phyloP scores from a whole-genome alignment of 75 land plant genomes.

The Pinus albicaulis region DNA sequence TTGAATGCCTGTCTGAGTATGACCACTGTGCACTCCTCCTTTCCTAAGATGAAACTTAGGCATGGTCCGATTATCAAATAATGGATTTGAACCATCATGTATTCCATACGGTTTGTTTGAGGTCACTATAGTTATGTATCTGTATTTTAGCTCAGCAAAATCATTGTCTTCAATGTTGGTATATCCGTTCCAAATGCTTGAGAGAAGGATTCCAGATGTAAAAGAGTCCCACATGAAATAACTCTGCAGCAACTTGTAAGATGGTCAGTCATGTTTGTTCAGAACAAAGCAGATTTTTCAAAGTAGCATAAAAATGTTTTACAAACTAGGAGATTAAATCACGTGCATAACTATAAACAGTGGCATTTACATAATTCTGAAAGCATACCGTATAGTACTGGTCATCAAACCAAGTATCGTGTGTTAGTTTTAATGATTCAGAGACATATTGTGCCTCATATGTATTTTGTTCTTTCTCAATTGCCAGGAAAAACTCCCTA shows the following conservation, averaged over 20 bases:
- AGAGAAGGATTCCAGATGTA: slow-evolving; percentile 61
- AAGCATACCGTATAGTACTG: slow-evolving; percentile 45
- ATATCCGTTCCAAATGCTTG: slow-evolving; percentile 49
- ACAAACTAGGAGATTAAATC: background rate
- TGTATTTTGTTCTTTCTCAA: slow-evolving; percentile 49
- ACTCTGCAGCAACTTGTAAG: slow-evolving; percentile 34
- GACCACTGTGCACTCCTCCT: slow-evolving; percentile 79
- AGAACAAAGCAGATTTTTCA: too few relatives aligned
- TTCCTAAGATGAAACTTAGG: slow-evolving; percentile 60
- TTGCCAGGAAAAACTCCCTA: slow-evolving; percentile 43
- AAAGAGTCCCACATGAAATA: slow-evolving; percentile 94
- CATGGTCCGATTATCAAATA: slow-evolving; percentile 46
- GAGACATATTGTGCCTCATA: slow-evolving; percentile 78
- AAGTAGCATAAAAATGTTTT: background rate
- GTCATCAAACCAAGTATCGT: slow-evolving; percentile 70
- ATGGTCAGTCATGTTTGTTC: too few relatives aligned
- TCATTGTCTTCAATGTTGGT: slow-evolving; percentile 55
- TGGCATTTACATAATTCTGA: background rate
- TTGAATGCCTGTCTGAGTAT: slow-evolving; percentile 63
- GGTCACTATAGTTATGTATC: slow-evolving; percentile 71
- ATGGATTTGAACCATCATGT: slow-evolving; percentile 77
- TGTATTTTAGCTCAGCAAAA: slow-evolving; percentile 61
- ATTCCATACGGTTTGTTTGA: slow-evolving; percentile 82
- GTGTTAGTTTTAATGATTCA: slow-evolving; percentile 52
- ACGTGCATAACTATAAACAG: background rate